phyloP scores from a whole-genome alignment of 352 stramenopile genomes.

The Thalassiosira tumida region DNA sequence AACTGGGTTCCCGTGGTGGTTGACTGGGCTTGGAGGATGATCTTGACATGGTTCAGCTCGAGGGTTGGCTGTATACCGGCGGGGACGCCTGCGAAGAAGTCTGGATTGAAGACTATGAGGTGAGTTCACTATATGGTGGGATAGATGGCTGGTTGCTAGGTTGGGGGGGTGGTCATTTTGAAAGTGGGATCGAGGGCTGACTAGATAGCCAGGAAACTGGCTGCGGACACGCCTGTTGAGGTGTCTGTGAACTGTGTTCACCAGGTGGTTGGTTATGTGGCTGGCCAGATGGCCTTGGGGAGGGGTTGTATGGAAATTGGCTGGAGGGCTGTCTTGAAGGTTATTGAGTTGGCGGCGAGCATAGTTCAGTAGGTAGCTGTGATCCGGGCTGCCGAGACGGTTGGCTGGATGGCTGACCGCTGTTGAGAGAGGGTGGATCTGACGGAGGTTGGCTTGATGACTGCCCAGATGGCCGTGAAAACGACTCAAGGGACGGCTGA shows the following conservation, averaged over 20 bases:
- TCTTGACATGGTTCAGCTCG: not conserved
- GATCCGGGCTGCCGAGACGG: not conserved
- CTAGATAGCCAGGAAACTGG: not conserved
- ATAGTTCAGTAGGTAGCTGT: not conserved
- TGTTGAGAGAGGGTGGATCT: not conserved
- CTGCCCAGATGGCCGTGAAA: too few species aligned
- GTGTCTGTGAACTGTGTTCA: not conserved
- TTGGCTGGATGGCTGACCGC: not conserved
- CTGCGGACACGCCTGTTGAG: not conserved
- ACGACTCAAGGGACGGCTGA: too few species aligned
- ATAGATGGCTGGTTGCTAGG: not conserved
- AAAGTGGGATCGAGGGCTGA: not conserved
- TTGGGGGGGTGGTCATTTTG: not conserved
- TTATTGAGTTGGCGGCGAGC: not conserved
- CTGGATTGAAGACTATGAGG: too few species aligned
- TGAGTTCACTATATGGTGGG: not conserved
- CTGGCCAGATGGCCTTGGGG: not conserved
- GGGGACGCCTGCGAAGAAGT: not conserved
- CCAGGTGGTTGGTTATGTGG: slow-evolving; percentile 1
- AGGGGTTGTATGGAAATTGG: not conserved
- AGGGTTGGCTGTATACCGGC: not conserved
- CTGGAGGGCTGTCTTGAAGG: too few species aligned
- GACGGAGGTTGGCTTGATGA: not conserved
- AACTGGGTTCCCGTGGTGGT: not conserved
- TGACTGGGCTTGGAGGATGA: not conserved